These are phyloP conservation scores for Claviceps fusiformis DNA, from an alignment of 2,329 filamentous ascomycete genomes.

Conservation along the genomic window DNA sequence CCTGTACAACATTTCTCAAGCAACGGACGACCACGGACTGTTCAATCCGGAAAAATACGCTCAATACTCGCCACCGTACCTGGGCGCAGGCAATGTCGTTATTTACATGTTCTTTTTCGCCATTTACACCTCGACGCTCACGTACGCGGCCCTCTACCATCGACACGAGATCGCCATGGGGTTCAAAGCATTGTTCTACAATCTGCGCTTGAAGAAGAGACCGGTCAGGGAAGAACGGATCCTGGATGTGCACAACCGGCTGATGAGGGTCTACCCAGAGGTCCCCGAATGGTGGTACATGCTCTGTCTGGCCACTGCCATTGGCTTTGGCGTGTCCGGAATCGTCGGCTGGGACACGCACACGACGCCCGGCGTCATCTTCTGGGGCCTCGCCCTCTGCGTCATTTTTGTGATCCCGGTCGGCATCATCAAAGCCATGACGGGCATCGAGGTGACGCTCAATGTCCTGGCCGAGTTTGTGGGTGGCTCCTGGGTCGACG, in stretches of 20 bases:
- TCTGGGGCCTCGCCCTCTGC: constrained; percentile 35
- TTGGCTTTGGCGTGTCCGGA: constrained; percentile 32
- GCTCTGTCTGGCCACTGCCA: constrained; percentile 26
- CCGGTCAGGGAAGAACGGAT: constrained; percentile 19
- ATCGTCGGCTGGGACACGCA: constrained; percentile 36
- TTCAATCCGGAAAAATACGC: constrained; percentile 33
- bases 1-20: constrained; percentile 31
- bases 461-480: constrained; percentile 42
- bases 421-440: constrained; percentile 40
- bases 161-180: constrained; percentile 35
- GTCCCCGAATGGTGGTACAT: constrained; percentile 44
- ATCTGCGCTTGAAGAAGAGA: constrained; percentile 28
- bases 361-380: constrained; percentile 36
- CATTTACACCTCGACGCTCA: constrained; percentile 37
- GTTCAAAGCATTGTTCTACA: constrained; percentile 32
- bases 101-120: constrained; percentile 44
- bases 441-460: constrained; percentile 35
- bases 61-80: constrained; percentile 36
- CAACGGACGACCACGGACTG: constrained; percentile 27
- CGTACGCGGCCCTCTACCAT: constrained; percentile 38
- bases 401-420: constrained; percentile 37
- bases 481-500: constrained; percentile 35
- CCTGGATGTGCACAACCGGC: constrained; percentile 33
- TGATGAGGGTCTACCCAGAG: constrained; percentile 33
- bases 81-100: constrained; percentile 34